Percentiles rank a stretch among this genome's conserved stretches.
Conservation (phyloP, 495 filamentous ascomycete genomes). For the Achaetomiella virescens region DNA sequence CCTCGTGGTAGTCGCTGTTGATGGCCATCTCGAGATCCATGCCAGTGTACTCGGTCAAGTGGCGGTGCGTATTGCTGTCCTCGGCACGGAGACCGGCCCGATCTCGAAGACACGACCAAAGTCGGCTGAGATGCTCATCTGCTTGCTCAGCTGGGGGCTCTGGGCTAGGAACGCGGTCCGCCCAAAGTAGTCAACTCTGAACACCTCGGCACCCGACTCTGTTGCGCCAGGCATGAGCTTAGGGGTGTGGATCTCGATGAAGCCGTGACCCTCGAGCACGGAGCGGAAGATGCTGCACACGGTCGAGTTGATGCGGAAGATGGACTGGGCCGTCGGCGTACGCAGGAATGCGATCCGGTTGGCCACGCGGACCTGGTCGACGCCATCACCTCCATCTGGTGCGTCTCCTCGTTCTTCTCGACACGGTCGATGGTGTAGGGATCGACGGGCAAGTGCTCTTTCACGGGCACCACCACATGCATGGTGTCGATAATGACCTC, state of each 20-base stretch:
- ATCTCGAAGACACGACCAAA: slow-evolving; percentile 88
- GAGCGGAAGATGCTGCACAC: slow-evolving; percentile 75
- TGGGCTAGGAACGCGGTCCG: slow-evolving; percentile 83
- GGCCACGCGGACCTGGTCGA: slow-evolving; percentile 52
- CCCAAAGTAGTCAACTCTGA: slow-evolving; percentile 91
- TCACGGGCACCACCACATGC: slow-evolving; percentile 55
- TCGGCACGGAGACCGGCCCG: slow-evolving; percentile 95
- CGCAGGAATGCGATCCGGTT: slow-evolving; percentile 84
- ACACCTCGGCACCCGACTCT: slow-evolving; percentile 91
- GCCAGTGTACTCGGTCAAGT: slow-evolving; percentile 94
- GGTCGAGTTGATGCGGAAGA: slow-evolving; percentile 72
- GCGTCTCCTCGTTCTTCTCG: slow-evolving; percentile 34
- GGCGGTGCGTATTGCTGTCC: slow-evolving; percentile 92
- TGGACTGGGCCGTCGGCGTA: slow-evolving; percentile 77
- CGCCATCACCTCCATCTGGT: slow-evolving; percentile 35
- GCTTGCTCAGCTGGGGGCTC: slow-evolving; percentile 89
- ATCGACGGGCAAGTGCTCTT: slow-evolving; percentile 67
- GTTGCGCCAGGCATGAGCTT: slow-evolving; percentile 87
- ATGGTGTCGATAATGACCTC: slow-evolving; percentile 78
- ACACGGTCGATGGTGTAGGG: slow-evolving; percentile 44
- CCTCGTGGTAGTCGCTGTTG: slow-evolving; percentile 84
- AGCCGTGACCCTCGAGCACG: slow-evolving; percentile 68
- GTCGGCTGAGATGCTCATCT: slow-evolving; percentile 89
- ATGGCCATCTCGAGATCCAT: slow-evolving; percentile 95
- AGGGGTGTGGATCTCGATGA: slow-evolving; percentile 89